phyloP scores from a whole-genome alignment of 108 stramenopile species.

The Schizochytrium sp. region DNA sequence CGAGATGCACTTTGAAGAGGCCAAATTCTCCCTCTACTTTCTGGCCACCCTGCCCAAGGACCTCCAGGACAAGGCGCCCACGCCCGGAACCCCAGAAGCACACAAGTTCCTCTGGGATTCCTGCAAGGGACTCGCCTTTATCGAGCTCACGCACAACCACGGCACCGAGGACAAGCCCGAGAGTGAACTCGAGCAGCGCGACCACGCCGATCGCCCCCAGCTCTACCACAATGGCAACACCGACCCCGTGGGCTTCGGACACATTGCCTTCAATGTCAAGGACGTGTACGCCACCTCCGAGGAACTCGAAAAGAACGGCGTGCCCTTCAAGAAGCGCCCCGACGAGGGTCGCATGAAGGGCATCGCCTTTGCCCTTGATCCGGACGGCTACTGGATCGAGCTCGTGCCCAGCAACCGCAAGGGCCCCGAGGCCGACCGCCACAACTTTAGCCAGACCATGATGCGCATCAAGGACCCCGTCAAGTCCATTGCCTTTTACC shows the following conservation, averaged over 20 bases:
- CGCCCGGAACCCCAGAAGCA: constrained; percentile 26
- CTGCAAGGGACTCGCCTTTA: constrained; percentile 31
- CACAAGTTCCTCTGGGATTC: not conserved
- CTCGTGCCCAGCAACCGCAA: constrained; percentile 32
- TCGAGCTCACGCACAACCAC: constrained; percentile 90
- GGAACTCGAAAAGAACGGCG: constrained; percentile 64
- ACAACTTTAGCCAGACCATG: constrained; percentile 82
- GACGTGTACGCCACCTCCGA: constrained; percentile 64
- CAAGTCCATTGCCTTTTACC: constrained; percentile 74
- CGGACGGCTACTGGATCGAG: constrained; percentile 37
- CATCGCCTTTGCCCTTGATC: constrained; percentile 31
- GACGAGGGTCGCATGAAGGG: constrained; percentile 58
- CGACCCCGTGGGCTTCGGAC: constrained; percentile 89
- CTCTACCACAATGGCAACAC: constrained; percentile 87
- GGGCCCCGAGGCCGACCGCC: constrained; percentile 50
- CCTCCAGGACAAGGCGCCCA: constrained; percentile 42
- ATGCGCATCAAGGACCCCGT: constrained; percentile 84
- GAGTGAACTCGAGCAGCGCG: not conserved
- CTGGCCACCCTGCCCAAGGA: constrained; percentile 59
- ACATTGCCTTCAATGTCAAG: constrained; percentile 88
- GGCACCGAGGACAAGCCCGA: constrained; percentile 70
- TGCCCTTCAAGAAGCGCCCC: constrained; percentile 86
- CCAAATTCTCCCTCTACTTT: constrained; percentile 80
- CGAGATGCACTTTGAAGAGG: constrained; percentile 63
- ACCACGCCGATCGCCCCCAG: constrained; percentile 21